These are phyloP conservation scores for Echria macrotheca DNA, from an alignment of 495 filamentous ascomycete genomes.

Conservation along the genomic window DNA sequence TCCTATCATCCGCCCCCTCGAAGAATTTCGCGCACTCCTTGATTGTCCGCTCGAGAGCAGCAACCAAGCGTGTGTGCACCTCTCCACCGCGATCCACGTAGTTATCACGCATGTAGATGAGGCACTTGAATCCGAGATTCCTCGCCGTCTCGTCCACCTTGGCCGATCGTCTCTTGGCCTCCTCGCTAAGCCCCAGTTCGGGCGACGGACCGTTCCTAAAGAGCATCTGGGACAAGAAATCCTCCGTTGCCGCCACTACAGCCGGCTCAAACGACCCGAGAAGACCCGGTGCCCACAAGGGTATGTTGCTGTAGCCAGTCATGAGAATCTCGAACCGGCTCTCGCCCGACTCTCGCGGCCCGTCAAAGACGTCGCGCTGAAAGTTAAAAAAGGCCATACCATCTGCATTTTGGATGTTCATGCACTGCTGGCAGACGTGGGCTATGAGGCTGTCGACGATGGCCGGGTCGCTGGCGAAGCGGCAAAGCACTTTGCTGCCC, in stretches of 20 bases:
- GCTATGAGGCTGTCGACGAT: slow-evolving; percentile 29
- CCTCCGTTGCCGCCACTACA: slow-evolving; percentile 50
- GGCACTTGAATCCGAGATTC: slow-evolving; percentile 38
- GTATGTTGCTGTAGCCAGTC: slow-evolving; percentile 45
- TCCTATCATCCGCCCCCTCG: slow-evolving; percentile 33
- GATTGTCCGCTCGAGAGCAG: slow-evolving; percentile 36
- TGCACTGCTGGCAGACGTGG: slow-evolving; percentile 34
- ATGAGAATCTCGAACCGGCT: slow-evolving; percentile 21
- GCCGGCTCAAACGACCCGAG: slow-evolving; percentile 55
- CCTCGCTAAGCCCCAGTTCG: slow-evolving; percentile 21
- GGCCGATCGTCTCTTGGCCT: slow-evolving; percentile 18
- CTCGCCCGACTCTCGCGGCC: slow-evolving; percentile 18
- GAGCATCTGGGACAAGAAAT: slow-evolving; percentile 50
- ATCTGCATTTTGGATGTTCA: slow-evolving; percentile 33
- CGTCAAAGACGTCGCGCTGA: slow-evolving; percentile 30
- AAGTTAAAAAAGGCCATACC: slow-evolving; percentile 41
- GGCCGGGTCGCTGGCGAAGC: slow-evolving; percentile 19
- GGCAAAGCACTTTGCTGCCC: slow-evolving; percentile 30
- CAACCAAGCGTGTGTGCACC: slow-evolving; percentile 38
- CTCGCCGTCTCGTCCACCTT: slow-evolving; percentile 30
- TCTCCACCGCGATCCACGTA: slow-evolving; percentile 35
- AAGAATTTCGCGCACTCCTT: slow-evolving; percentile 38
- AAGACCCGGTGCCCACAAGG: slow-evolving; percentile 62
- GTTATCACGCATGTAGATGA: slow-evolving; percentile 43
- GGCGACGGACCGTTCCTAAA: slow-evolving; percentile 41